Evolutionary conservation across 768 basidiomycete species (phyloP).

Genomic region (Phaeotremella fagi): DNA sequence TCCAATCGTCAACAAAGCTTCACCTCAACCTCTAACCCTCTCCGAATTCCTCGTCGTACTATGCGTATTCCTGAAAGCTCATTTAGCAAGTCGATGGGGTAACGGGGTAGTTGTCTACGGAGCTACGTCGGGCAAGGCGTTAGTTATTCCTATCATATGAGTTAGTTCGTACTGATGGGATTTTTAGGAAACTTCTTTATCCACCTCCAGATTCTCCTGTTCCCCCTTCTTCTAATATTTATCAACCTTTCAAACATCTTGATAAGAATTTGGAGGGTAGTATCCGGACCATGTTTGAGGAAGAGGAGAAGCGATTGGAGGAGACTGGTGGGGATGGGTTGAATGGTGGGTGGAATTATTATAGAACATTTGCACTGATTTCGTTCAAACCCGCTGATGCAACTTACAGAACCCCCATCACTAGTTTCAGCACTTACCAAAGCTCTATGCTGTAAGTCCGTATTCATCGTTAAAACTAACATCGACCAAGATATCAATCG

Average conservation of each 20-base stretch:
- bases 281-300: constrained; percentile 62
- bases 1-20: constrained; percentile 14
- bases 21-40: constrained; percentile 58
- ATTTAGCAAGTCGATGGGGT: constrained; percentile 83
- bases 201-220: constrained; percentile 47
- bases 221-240: constrained; percentile 59
- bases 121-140: constrained; percentile 52
- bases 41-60: constrained; percentile 74
- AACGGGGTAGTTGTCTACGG: constrained; percentile 90
- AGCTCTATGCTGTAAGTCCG: constrained; percentile 73
- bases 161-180: background rate
- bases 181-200: constrained; percentile 66
- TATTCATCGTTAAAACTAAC: constrained; percentile 47
- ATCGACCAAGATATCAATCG: constrained; percentile 63
- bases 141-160: constrained; percentile 4
- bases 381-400: constrained; percentile 55
- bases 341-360: constrained; percentile 44
- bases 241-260: constrained; percentile 74
- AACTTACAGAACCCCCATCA: constrained; percentile 44
- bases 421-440: constrained; percentile 88
- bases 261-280: constrained; percentile 62
- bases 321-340: constrained; percentile 53
- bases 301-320: constrained; percentile 47
- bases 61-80: constrained; percentile 85
- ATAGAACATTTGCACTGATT: constrained; percentile 32